Evolutionary conservation across 257 asterid species (phyloP), one percentile per base, ranked within the genome.

Genomic region (Nicotiana attenuata): DNA sequence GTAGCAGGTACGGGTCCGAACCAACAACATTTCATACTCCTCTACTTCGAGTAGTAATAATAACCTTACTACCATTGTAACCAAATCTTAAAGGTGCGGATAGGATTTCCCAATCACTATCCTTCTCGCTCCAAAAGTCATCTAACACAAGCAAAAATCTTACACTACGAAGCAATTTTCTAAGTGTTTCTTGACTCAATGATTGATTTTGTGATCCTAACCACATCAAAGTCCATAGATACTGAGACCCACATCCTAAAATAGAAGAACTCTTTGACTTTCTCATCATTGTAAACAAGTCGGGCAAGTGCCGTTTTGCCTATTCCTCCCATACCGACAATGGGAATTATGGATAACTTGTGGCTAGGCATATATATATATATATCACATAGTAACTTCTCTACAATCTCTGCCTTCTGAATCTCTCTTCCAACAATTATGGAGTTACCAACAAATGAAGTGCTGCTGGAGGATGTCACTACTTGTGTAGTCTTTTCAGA

Each of bases 241-340:
- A 56, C 81, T 3, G 52, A 26, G n/a, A 65, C 83, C 83, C 66
- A 80, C 38, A 81, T 66, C 78, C 33, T 65, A 9, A 53, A 16
- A 11, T 26, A 1, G 28, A 81, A 66, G 14, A 53, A 52, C 3
- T 52, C 7, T 19, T 3, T 14, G 26, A 81, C 78, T 45, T 45
- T 8, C 2, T 26, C n/a, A 15, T 67, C 79, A 60, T 66, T 66
- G 50, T 65, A 81, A 9, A 66, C 33, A 63, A 81, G 31, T 35
- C 84, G 85, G 2, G 89, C 87, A n/a, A 89, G 65, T 2, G 90
- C 83, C 0, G 90, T 86, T 85, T 86, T 86, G 3, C 89, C 90
- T 20, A 88, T 85, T 33, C 91, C 90, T 1, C 85, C 92, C 90
- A 89, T 85, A 0, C 90, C 88, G 19, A 86, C 87, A 9, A 89